Evolutionary conservation across 257 asterid genomes (phyloP), one percentile per base, ranked within the genome.

Genomic region (Verbena officinalis): DNA sequence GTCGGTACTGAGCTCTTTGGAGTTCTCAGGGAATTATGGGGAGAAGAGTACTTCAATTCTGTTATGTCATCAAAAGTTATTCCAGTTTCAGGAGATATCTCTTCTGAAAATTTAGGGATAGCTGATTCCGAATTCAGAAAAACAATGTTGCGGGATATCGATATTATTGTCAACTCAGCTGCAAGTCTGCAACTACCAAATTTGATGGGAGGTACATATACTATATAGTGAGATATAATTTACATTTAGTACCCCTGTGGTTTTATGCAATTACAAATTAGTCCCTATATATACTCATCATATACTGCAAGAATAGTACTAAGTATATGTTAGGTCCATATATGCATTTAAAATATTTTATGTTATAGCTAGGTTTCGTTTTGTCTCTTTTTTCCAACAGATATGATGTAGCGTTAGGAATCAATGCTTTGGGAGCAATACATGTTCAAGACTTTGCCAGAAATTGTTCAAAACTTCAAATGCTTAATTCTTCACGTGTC

Each of bases 121-220:
- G 10, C 7, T 20, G 71, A 69, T 46, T 36, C 55, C 0, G 52
- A 76, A 2, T 8, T 73, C 15, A 66, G 73, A 36, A 60, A 73
- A 45, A 59, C 62, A 7, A 75, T 85, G 81, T 81, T 58, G 36
- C 20, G 15, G 45, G 83, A 81, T 50, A 57, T 79, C 1, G 83
- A 81, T 44, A 52, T 83, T 21, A 38, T 85, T 8, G 69, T 88
- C 57, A 83, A 88, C 68, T 88, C 89, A 0, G 96, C 96, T 11
- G 90, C 94, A 24, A 81, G 84, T 7, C 96, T 11, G 90, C 94
- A 24, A 81, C 85, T 7, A 88, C 96, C 34, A 74, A 59, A 20
- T 85, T 81, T 17, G 72, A 76, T 4, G 82, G 78, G 39, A 75
- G 75, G 80, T 78, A 69, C 4, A 10, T 15, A 13, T 21, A 42